A percentile compares a stretch with the other conserved stretches of the same genome.
These are phyloP conservation scores for Arthrobotrys iridis DNA, from an alignment of 2,329 filamentous ascomycete genomes.

Conservation along the genomic window DNA sequence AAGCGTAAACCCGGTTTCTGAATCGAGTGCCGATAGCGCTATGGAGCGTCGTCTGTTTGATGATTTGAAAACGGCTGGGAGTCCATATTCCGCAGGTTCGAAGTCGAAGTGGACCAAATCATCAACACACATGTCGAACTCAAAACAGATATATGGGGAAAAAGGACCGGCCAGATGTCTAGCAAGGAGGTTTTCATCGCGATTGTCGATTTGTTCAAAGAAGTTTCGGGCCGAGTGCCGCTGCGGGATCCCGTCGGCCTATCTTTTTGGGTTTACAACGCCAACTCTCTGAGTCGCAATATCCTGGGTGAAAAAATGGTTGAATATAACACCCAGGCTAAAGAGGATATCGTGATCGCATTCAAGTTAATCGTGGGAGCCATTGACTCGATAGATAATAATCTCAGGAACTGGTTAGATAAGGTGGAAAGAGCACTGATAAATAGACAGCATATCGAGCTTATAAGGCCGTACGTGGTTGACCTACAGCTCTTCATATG, in stretches of 20 bases:
- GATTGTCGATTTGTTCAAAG: not conserved
- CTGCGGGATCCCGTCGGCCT: not conserved
- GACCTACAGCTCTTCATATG: slow-evolving; percentile 16
- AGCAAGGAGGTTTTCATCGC: not conserved
- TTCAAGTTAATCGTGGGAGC: not conserved
- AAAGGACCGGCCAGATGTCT: not conserved
- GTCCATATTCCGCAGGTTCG: not conserved
- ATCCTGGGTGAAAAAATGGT: not conserved
- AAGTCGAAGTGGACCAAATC: slow-evolving; percentile 19
- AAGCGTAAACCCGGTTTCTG: not conserved
- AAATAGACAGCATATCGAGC: not conserved
- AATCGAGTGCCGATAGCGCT: not conserved
- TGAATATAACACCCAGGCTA: slow-evolving; percentile 10
- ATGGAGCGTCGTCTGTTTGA: not conserved
- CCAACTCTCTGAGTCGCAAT: not conserved
- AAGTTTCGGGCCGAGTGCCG: not conserved
- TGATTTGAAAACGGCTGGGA: not conserved
- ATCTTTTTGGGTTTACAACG: slow-evolving; percentile 23
- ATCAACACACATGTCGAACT: slow-evolving; percentile 5
- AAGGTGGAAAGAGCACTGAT: not conserved
- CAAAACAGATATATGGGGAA: slow-evolving; percentile 8
- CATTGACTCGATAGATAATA: not conserved
- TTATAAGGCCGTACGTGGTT: not conserved
- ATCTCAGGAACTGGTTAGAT: not conserved
- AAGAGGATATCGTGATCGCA: slow-evolving; percentile 17